phyloP scores from a whole-genome alignment of 2,329 filamentous ascomycete species.

The Fusarium anguioides region DNA sequence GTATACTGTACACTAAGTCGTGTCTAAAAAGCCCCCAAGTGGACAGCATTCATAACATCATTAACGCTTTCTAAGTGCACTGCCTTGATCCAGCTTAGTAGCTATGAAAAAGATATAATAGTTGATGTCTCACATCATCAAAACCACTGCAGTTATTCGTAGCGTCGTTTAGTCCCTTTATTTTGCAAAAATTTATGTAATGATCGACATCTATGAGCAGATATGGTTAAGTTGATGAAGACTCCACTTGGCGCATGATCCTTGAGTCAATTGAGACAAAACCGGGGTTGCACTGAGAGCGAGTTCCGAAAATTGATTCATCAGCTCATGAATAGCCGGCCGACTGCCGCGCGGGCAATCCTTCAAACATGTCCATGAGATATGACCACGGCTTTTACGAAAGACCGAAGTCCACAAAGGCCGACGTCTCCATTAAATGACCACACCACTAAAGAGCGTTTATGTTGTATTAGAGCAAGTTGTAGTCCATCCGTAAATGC shows the following conservation, averaged over 20 bases:
- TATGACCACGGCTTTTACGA: neutral
- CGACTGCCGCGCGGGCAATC: slow-evolving; percentile 17
- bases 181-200: slow-evolving; percentile 2
- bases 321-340: slow-evolving; percentile 9
- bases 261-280: slow-evolving; percentile 1
- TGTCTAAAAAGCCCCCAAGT: neutral
- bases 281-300: slow-evolving; percentile 2
- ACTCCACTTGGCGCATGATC: slow-evolving; percentile 1
- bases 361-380: neutral
- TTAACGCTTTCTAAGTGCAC: too few species aligned
- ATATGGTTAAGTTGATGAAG: neutral
- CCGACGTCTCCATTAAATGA: neutral
- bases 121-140: too few species aligned
- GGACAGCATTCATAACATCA: neutral
- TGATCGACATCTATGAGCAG: slow-evolving; percentile 10
- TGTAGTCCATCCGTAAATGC: too few species aligned
- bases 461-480: neutral
- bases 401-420: neutral
- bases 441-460: neutral
- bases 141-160: neutral
- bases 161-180: neutral
- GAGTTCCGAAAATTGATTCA: slow-evolving; percentile 7
- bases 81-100: too few species aligned
- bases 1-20: too few species aligned
- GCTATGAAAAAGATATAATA: too few species aligned